A percentile compares a stretch with the other conserved stretches of the same genome.
These are phyloP conservation scores for Globisporangium megalacanthum DNA, from an alignment of 352 stramenopile genomes.

Conservation along the genomic window DNA sequence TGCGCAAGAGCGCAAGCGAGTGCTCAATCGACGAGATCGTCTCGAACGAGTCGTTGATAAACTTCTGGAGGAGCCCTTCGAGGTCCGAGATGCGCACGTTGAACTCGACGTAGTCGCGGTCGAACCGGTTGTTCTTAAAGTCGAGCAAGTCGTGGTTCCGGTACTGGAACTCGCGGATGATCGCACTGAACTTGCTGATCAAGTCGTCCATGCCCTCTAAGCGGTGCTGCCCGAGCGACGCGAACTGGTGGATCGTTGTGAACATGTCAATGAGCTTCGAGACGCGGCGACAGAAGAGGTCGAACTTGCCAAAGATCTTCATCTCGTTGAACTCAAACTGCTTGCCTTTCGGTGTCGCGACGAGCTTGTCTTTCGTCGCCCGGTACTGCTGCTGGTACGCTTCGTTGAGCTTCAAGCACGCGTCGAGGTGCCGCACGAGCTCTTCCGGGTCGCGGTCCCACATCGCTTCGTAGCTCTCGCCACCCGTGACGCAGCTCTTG, in stretches of 20 bases:
- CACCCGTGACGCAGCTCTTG: conserved; percentile 91
- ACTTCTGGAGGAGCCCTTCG: conserved; percentile 95
- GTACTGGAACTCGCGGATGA: conserved; percentile 97
- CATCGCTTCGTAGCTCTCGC: conserved; percentile 86
- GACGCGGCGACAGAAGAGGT: conserved; percentile 96
- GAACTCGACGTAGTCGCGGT: conserved; percentile 96
- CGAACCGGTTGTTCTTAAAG: conserved; percentile 99
- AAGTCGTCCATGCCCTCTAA: conserved; percentile 90
- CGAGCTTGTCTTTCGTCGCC: conserved; percentile 96
- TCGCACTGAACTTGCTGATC: conserved; percentile 92
- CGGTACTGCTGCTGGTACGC: conserved; percentile 98
- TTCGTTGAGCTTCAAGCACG: conserved; percentile 97
- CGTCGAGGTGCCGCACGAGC: conserved; percentile 93
- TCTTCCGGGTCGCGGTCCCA: conserved; percentile 95
- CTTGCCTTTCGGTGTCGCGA: conserved; percentile 94
- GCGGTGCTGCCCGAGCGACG: conserved; percentile 89
- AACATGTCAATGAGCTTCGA: conserved; percentile 99
- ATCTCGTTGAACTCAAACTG: conserved; percentile 99
- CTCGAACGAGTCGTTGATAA: conserved; percentile 99
- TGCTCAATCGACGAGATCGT: conserved; percentile 98
- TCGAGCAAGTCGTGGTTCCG: conserved; percentile 96
- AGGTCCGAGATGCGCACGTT: conserved; percentile 95
- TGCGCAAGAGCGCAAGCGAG: conserved; percentile 94
- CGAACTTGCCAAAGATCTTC: conserved; percentile 99
- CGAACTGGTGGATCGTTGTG: conserved; percentile 97